These are phyloP conservation scores for Leccinum ponderosum DNA, from an alignment of 1,284 basidiomycete genomes.

Conservation along the genomic window DNA sequence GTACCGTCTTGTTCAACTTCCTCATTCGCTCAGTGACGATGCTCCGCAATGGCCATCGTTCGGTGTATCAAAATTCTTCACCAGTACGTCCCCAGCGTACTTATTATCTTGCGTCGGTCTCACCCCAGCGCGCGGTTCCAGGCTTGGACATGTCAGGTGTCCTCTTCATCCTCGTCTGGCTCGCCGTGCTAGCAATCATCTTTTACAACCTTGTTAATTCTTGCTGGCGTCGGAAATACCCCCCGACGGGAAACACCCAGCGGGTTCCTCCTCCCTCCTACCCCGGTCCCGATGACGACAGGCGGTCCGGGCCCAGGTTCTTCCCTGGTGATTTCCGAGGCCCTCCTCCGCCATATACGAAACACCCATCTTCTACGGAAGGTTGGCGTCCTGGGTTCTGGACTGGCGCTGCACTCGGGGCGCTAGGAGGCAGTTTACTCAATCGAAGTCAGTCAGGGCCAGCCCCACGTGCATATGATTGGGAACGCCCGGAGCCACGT, in stretches of 20 bases:
- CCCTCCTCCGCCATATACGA: conserved; percentile 62
- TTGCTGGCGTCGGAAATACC: conserved; percentile 41
- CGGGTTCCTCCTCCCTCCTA: conserved; percentile 33
- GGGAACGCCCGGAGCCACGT: conserved; percentile 45
- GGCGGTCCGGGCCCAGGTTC: conserved; percentile 38
- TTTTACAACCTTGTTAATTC: conserved; percentile 59
- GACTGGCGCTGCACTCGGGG: conserved; percentile 74
- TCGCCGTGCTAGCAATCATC: conserved; percentile 52
- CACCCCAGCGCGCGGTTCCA: conserved; percentile 17
- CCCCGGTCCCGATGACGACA: conserved; percentile 31
- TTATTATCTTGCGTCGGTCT: background rate
- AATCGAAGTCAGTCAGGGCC: conserved; percentile 39
- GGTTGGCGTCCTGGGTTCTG: conserved; percentile 74
- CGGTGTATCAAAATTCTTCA: conserved; percentile 18
- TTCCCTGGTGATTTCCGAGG: conserved; percentile 51
- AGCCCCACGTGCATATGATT: conserved; percentile 45
- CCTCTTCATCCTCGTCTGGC: conserved; percentile 59
- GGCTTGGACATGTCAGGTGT: conserved; percentile 43
- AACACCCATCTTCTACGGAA: conserved; percentile 33
- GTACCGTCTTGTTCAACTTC: conserved; percentile 73
- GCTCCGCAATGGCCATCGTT: conserved; percentile 14
- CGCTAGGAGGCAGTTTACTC: conserved; percentile 58
- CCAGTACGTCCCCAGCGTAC: conserved; percentile 16
- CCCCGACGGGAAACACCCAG: conserved; percentile 21
- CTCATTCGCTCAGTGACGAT: conserved; percentile 44